Base-by-base conservation (phyloP, 129 eudicot species). In the Chrysanthemum lavandulifolium region DNA sequence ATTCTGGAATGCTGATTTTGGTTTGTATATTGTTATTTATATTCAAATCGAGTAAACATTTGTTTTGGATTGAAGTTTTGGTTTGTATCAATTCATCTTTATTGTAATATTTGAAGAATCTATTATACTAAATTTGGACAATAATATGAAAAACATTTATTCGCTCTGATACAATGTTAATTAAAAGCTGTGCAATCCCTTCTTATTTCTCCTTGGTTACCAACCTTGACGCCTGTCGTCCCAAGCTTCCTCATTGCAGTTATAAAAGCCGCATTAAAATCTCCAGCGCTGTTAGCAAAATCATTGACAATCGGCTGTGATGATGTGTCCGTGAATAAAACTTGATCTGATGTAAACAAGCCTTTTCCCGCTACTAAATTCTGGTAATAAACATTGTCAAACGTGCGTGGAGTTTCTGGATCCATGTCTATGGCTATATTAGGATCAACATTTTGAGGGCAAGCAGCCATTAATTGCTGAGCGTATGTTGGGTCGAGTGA, bases 231-330 rank as follows among this genome's bases (percentile, higher is more conserved):
- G 0, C 89, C 91, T 0, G 77, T 80, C 60, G 84, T 71, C 13
- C 97, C 96, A 15, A 91, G 97, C 76, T 82, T 86, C 77, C 77
- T 84, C 92, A 91, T 91, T 0, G 93, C 96, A 14, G 88, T 77
- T 64, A 72, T 69, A 67, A 91, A 88, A 1, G 96, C 97, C 51
- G 65, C 84, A 6, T 70, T 84, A 69, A 91, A 91, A 53, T 82
- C 73, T 1, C 54, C 79, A 0, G 84, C 76, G 43, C 74, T 86
- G 15, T 65, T 77, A 6, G 97, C 97, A 13, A 91, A 91, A 33
- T 86, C 83, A 2, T 11, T 60, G 10, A 91, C 97, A 13, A 80
- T 91, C 6, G 72, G 49, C 69, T 69, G 92, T 12, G 97, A 67
- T 0, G 78, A 83, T 11, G 80, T 48, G 27, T 88, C 78, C 6